A percentile compares a stretch with the other conserved stretches of the same genome.
Evolutionary conservation across 495 filamentous ascomycete species (phyloP).

Genomic region (Trichoderma parareesei): DNA sequence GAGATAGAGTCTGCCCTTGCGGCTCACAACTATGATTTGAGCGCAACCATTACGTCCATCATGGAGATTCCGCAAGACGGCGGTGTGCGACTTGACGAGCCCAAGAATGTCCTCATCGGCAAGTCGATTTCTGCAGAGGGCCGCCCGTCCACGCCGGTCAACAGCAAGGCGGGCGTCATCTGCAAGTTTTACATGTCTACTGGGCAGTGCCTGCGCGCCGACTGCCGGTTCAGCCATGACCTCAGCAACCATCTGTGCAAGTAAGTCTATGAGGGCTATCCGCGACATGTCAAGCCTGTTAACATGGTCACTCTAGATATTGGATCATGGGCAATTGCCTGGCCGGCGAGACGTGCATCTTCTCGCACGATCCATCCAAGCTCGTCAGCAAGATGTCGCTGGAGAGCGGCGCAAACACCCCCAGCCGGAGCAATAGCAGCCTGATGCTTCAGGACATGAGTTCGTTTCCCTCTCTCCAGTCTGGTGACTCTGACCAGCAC

Average conservation of each 20-base stretch:
- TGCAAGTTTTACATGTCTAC: constrained; percentile 95
- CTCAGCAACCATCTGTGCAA: constrained; percentile 95
- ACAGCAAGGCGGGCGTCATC: constrained; percentile 69
- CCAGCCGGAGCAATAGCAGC: constrained; percentile 48
- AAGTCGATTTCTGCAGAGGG: constrained; percentile 74
- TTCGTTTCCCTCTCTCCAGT: constrained; percentile 78
- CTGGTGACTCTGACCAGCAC: constrained; percentile 51
- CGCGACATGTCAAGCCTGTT: not conserved
- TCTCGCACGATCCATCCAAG: constrained; percentile 90
- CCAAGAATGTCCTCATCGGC: constrained; percentile 65
- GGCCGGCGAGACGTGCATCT: constrained; percentile 88
- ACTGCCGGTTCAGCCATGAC: constrained; percentile 97
- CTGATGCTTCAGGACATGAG: constrained; percentile 84
- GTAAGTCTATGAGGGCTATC: constrained; percentile 45
- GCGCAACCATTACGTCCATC: constrained; percentile 76
- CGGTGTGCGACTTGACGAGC: constrained; percentile 36
- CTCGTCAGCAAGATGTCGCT: constrained; percentile 62
- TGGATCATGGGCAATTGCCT: constrained; percentile 97
- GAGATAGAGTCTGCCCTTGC: constrained; percentile 88
- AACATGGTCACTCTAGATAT: constrained; percentile 49
- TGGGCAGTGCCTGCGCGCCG: constrained; percentile 85
- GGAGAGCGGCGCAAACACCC: constrained; percentile 52
- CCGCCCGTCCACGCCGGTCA: constrained; percentile 65
- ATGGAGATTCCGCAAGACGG: constrained; percentile 55
- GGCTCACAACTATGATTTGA: constrained; percentile 84